Base-by-base conservation (phyloP, 352 stramenopile genomes). In the Phytophthora capsici region DNA sequence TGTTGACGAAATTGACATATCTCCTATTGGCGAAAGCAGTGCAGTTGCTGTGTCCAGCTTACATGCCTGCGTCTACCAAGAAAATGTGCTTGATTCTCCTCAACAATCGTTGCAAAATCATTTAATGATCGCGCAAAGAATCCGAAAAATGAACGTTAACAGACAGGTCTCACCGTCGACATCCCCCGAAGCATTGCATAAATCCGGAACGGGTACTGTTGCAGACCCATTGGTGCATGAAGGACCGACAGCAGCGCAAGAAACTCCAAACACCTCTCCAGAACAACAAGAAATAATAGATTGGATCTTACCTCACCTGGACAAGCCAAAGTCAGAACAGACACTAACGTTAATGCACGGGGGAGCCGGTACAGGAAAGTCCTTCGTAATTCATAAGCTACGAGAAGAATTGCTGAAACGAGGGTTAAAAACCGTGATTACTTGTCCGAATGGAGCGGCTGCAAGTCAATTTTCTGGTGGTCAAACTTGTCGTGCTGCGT, bases 331-430 rank as follows among this genome's bases (percentile, higher is more conserved):
- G 0, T n/a, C 38, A 12, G 38, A 13, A 45, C 49, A 56, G 36
- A 46, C 34, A 0, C 49, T 46, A 7, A 56, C 12, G n/a, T 23
- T 56, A 13, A 46, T 56, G 20, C 49, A 56, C 25, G 49, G 49
- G 2, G 32, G 32, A n/a, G 37, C 49, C n/a, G n/a, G n/a, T n/a
- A n/a, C n/a, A n/a, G n/a, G n/a, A n/a, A n/a, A n/a, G n/a, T n/a
- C n/a, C n/a, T 2, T 32, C 20, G n/a, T 46, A 56, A 40, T 47
- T 34, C 38, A 45, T n/a, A 45, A 45, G 12, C 38, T 25, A 13
- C 38, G 1, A 37, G 32, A 46, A 12, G 47, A 46, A n/a, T n/a
- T n/a, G 34, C 23, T 56, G 2, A 13, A 36, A 56, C 17, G 32
- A 13, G 32, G 49, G 10, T 5, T 58, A 3, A 43, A 58, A 58